phyloP scores from a whole-genome alignment of 192 early-diverging fungal genomes.

The Coemansia guatemalensis region DNA sequence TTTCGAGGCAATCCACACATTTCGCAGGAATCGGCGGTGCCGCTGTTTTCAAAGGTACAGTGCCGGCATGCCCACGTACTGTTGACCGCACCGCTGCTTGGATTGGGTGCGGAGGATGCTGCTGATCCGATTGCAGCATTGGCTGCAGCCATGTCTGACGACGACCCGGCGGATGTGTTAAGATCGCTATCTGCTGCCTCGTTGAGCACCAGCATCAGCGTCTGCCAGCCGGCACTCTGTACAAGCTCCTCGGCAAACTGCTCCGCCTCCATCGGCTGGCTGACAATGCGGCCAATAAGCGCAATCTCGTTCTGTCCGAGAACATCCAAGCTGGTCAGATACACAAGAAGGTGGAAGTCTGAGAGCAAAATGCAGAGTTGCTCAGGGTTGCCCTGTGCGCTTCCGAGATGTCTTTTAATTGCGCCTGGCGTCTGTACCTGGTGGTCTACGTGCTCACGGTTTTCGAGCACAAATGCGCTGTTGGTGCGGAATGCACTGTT shows the following conservation, averaged over 20 bases:
- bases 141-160: not conserved
- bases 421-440: slow-evolving; percentile 59
- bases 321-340: slow-evolving; percentile 63
- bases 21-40: slow-evolving; percentile 31
- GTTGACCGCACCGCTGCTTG: not conserved
- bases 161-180: slow-evolving; percentile 12
- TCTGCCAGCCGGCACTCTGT: slow-evolving; percentile 41
- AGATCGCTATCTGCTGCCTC: slow-evolving; percentile 38
- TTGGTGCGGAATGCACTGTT: slow-evolving; percentile 70
- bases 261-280: slow-evolving; percentile 12
- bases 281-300: slow-evolving; percentile 24
- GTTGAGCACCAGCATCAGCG: slow-evolving; percentile 34
- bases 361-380: slow-evolving; percentile 59
- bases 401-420: slow-evolving; percentile 58
- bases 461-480: slow-evolving; percentile 71
- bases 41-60: slow-evolving; percentile 43
- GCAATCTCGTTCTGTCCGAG: slow-evolving; percentile 60
- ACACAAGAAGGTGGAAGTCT: slow-evolving; percentile 86
- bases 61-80: slow-evolving; percentile 44
- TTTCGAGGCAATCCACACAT: slow-evolving; percentile 48
- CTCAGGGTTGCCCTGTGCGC: slow-evolving; percentile 21
- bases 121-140: slow-evolving; percentile 1
- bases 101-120: not conserved
- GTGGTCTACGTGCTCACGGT: slow-evolving; percentile 61
- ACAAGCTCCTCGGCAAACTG: slow-evolving; percentile 19